Percentiles rank a stretch among this genome's conserved stretches.
phyloP scores from a whole-genome alignment of 257 asterid genomes.

The Verbena officinalis region DNA sequence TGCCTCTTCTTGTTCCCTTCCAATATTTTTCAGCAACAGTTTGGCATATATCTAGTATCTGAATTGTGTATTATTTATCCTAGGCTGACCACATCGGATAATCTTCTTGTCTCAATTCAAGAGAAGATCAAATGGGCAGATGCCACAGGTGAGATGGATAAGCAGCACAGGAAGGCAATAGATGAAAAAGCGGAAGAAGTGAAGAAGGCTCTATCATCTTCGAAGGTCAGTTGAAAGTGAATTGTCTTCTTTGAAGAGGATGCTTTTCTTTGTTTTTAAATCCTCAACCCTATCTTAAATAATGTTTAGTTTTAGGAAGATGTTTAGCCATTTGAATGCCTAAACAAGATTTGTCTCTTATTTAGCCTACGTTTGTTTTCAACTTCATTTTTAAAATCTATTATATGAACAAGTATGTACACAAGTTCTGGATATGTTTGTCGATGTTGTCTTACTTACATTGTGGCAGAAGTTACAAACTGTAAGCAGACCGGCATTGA shows the following conservation, averaged over 20 bases:
- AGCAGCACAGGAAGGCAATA: slow-evolving; percentile 75
- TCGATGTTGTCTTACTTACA: slow-evolving; percentile 92
- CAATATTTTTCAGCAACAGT: neutral
- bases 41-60: slow-evolving; percentile 13
- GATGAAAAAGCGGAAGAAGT: slow-evolving; percentile 86
- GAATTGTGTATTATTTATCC: slow-evolving; percentile 15
- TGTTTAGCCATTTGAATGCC: slow-evolving; percentile 21
- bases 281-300: neutral
- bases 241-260: slow-evolving; percentile 1
- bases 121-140: slow-evolving; percentile 99
- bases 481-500: slow-evolving; percentile 88
- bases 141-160: slow-evolving; percentile 69
- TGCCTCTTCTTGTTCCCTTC: neutral
- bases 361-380: slow-evolving; percentile 2
- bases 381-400: slow-evolving; percentile 11
- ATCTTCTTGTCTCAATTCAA: slow-evolving; percentile 86
- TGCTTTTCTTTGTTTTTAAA: neutral
- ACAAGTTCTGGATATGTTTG: slow-evolving; percentile 59
- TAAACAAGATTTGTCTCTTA: slow-evolving; percentile 3
- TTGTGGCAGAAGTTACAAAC: slow-evolving; percentile 96
- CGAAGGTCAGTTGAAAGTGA: slow-evolving; percentile 72
- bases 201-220: slow-evolving; percentile 64
- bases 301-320: neutral
- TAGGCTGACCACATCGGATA: slow-evolving; percentile 86
- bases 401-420: slow-evolving; percentile 31